Evolutionary conservation across 306 rosid species (phyloP).

Genomic region (Urtica urens): DNA sequence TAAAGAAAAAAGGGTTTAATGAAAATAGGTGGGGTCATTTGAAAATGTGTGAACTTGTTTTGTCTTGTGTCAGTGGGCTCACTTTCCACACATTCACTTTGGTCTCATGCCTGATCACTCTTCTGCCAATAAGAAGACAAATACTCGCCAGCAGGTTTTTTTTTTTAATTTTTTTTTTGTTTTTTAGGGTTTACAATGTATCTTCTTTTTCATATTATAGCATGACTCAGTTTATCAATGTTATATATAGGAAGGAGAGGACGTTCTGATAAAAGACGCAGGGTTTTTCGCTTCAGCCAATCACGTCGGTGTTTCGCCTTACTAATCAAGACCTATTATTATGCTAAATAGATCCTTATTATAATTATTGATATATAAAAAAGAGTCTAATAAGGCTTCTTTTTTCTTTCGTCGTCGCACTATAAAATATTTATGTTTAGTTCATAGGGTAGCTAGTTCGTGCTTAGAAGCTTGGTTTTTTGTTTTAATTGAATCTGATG

Average conservation of each 20-base stretch:
- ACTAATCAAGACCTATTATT: constrained; percentile 1
- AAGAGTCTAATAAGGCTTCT: neutral
- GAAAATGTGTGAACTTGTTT: constrained; percentile 11
- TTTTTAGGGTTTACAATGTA: neutral
- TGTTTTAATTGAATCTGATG: constrained; percentile 5
- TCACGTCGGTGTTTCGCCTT: constrained; percentile 35
- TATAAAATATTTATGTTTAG: neutral
- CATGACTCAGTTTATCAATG: too few relatives aligned
- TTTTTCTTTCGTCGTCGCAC: neutral
- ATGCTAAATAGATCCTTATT: too few relatives aligned
- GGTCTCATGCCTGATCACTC: constrained; percentile 53
- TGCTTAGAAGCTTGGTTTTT: neutral
- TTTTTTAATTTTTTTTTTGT: neutral
- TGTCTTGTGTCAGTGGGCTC: constrained; percentile 36
- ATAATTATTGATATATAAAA: neutral
- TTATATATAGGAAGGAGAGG: constrained; percentile 32
- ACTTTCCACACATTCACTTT: constrained; percentile 54
- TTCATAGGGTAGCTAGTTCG: too few relatives aligned
- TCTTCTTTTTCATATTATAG: too few relatives aligned
- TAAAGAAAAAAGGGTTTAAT: neutral
- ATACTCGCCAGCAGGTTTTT: constrained; percentile 37
- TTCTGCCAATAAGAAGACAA: constrained; percentile 32
- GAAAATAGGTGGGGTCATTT: constrained; percentile 1
- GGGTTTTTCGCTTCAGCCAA: constrained; percentile 36
- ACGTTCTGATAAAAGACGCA: constrained; percentile 36